Conservation (phyloP, 208 protist genomes). For the Herpetomonas tarakana region DNA sequence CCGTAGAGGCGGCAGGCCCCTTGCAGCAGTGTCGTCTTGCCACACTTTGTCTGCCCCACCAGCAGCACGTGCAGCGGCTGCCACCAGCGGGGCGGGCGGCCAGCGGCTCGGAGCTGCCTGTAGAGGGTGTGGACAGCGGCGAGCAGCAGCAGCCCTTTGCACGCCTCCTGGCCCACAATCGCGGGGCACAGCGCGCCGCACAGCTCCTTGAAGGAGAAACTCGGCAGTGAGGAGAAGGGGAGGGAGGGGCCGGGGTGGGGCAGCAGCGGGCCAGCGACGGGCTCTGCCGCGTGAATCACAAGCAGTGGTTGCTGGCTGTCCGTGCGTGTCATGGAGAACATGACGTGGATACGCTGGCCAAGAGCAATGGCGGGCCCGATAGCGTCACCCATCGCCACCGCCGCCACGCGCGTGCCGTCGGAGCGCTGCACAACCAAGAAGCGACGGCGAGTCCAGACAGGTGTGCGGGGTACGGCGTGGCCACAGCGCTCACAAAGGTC, state of each 20-base stretch:
- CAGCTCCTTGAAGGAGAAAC: slow-evolving; percentile 25
- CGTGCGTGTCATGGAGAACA: slow-evolving; percentile 41
- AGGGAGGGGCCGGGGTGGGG: background rate
- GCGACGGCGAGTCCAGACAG: slow-evolving; percentile 20
- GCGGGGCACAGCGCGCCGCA: slow-evolving; percentile 27
- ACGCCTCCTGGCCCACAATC: slow-evolving; percentile 46
- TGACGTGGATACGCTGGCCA: slow-evolving; percentile 22
- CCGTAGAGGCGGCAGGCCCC: slow-evolving; percentile 36
- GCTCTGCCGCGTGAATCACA: slow-evolving; percentile 42
- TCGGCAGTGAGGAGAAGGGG: background rate
- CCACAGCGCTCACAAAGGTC: slow-evolving; percentile 17
- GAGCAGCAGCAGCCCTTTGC: slow-evolving; percentile 55
- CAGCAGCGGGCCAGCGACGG: background rate
- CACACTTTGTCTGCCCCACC: slow-evolving; percentile 44
- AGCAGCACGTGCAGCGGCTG: slow-evolving; percentile 57
- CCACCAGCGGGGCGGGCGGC: slow-evolving; percentile 1
- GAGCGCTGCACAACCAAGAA: slow-evolving; percentile 31
- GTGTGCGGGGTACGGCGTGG: slow-evolving; percentile 17
- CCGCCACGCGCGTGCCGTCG: slow-evolving; percentile 27
- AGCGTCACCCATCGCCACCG: slow-evolving; percentile 49
- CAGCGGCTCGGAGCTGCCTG: slow-evolving; percentile 13
- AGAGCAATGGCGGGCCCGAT: slow-evolving; percentile 27
- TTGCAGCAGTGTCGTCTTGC: slow-evolving; percentile 54
- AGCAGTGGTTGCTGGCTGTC: slow-evolving; percentile 32
- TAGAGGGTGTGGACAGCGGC: slow-evolving; percentile 55